Base-by-base conservation (phyloP, 2,329 filamentous ascomycete species). In the Fusarium acutatum region DNA sequence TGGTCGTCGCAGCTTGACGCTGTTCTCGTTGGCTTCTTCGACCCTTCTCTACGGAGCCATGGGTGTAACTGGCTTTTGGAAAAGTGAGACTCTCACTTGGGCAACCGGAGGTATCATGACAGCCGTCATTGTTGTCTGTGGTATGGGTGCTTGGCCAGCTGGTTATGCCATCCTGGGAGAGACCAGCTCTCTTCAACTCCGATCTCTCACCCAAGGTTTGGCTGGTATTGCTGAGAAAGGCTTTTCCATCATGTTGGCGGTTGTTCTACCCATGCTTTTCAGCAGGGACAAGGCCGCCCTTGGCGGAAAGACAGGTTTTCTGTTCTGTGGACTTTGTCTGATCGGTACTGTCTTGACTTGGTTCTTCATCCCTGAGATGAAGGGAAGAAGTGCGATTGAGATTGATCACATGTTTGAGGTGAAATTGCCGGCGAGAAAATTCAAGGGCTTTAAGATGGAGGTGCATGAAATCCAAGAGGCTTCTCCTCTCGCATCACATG, bases 21-120 rank as follows among this genome's bases (percentile, higher is more conserved):
- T 86, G 1, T 59, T 67, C 0, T 84, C 84, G 0, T 65, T 87
- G 7, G 54, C 58, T 0, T 60, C 80, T 4, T 74, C 82, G 0
- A 75, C 79, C 0, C 18, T 83, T 1, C 69, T 87, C 0, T 88
- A 86, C 84, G 75, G 82, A 9, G 80, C 75, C 1, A 85, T 87
- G 79, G 86, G 75, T 0, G 30, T 77, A 1, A 73, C 75, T 2
- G 75, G 75, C 0, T 77, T 77, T 14, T 77, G 66, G 65, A 46
- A 47, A 0, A 67, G 72, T 0, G 20, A 49, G 0, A 59, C 49
- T 0, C 62, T 69, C 0, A 59, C 62, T 6, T 77, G 67, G 60
- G 64, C 67, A 1, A 61, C 76, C 0, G 76, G 50, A 15, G 75
- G 75, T 0, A 71, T 84, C 44, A 84, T 87, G 79, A 73, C 83